phyloP scores from a whole-genome alignment of 73 alveolate species.

The Durusdinium trenchii region DNA sequence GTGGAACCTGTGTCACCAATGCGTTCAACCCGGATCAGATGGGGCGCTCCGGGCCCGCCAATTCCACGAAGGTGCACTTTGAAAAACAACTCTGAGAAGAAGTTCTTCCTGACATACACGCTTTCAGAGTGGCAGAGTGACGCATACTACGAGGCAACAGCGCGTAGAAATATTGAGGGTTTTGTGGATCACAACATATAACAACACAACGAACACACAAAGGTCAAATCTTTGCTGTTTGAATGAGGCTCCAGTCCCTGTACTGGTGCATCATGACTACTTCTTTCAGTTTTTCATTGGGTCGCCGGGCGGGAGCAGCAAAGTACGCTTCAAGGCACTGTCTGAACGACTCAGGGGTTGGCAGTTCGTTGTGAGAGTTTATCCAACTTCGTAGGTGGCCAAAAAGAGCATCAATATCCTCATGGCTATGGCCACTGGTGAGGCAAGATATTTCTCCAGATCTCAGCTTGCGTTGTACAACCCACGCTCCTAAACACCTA shows the following conservation, averaged over 20 bases:
- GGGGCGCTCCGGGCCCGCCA: constrained; percentile 27
- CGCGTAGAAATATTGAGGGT: too few species aligned
- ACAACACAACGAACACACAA: too few species aligned
- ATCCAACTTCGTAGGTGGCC: background rate
- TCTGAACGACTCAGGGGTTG: background rate
- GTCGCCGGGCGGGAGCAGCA: background rate
- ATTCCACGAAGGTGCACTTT: background rate
- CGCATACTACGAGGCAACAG: too few species aligned
- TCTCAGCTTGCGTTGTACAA: background rate
- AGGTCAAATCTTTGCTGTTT: too few species aligned
- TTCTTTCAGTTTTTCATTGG: background rate
- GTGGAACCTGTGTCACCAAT: background rate
- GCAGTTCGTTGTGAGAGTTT: background rate
- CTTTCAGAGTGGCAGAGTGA: too few species aligned
- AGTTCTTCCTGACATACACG: constrained; percentile 25
- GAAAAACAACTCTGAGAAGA: background rate
- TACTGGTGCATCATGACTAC: background rate
- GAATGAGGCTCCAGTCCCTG: background rate
- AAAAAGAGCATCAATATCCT: background rate
- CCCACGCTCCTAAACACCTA: background rate
- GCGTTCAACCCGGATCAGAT: background rate
- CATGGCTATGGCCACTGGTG: background rate
- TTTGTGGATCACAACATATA: too few species aligned
- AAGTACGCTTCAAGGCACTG: background rate
- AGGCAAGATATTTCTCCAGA: background rate